A percentile compares a stretch with the other conserved stretches of the same genome.
Evolutionary conservation across 345 rosid genomes (phyloP).

Genomic region (Cochlearia excelsa): DNA sequence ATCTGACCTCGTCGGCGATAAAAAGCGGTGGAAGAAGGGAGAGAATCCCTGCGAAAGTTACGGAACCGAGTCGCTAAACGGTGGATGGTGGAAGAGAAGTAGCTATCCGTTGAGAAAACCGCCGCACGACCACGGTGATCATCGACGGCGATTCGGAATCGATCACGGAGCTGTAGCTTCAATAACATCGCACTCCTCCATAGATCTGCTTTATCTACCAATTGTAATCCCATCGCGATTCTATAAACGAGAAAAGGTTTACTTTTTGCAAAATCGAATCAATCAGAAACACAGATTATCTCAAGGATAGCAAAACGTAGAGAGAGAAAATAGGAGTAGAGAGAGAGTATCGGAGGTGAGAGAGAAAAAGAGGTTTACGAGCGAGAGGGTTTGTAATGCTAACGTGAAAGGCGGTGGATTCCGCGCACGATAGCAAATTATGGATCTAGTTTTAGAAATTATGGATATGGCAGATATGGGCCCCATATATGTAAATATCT

Average conservation of each 20-base stretch:
- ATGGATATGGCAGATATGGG: too few relatives aligned
- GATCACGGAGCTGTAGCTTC: slow-evolving; percentile 69
- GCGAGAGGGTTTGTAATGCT: slow-evolving; percentile 26
- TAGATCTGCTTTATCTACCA: slow-evolving; percentile 64
- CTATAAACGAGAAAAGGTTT: not conserved
- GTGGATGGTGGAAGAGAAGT: slow-evolving; percentile 60
- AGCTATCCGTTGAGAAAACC: slow-evolving; percentile 45
- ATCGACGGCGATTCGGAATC: slow-evolving; percentile 76
- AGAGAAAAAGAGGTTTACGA: slow-evolving; percentile 14
- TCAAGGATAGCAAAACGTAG: not conserved
- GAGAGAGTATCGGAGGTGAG: not conserved
- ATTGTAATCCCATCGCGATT: slow-evolving; percentile 47
- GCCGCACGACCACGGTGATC: slow-evolving; percentile 47
- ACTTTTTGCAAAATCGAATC: not conserved
- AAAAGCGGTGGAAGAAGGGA: slow-evolving; percentile 71
- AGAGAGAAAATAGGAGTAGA: not conserved
- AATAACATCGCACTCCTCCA: slow-evolving; percentile 72
- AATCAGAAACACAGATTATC: not conserved
- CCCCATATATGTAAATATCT: too few relatives aligned
- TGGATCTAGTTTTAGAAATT: slow-evolving; percentile 1
- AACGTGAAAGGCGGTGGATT: slow-evolving; percentile 27
- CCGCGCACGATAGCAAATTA: slow-evolving; percentile 11
- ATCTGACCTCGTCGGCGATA: slow-evolving; percentile 63
- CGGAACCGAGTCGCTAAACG: slow-evolving; percentile 62
- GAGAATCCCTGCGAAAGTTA: slow-evolving; percentile 72